A percentile compares a stretch with the other conserved stretches of the same genome.
These are phyloP conservation scores for Ramaria sp. DNA, from an alignment of 768 basidiomycete genomes.

Conservation along the genomic window DNA sequence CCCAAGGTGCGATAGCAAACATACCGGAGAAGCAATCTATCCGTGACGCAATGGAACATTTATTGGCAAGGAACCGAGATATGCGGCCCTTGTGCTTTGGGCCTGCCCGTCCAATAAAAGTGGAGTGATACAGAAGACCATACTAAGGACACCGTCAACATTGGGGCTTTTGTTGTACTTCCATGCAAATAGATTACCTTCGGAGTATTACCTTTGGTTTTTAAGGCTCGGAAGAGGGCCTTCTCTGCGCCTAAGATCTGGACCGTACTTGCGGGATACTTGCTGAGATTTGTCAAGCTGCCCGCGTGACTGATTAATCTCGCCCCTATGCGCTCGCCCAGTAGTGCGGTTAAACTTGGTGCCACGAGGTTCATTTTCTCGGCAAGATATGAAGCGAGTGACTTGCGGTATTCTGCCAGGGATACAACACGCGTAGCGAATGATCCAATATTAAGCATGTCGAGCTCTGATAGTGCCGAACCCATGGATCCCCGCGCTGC, in stretches of 20 bases:
- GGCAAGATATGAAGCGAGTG: slow-evolving; percentile 71
- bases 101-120: slow-evolving; percentile 92
- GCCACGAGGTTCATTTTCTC: slow-evolving; percentile 99
- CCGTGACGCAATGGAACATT: slow-evolving; percentile 92
- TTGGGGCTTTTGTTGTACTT: slow-evolving; percentile 2
- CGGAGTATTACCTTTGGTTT: slow-evolving; percentile 98
- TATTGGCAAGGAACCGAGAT: slow-evolving; percentile 98
- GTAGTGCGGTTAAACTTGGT: slow-evolving; percentile 80
- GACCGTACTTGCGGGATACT: slow-evolving; percentile 96
- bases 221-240: slow-evolving; percentile 91
- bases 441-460: slow-evolving; percentile 89
- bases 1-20: slow-evolving; percentile 12
- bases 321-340: slow-evolving; percentile 89
- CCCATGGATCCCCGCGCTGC: slow-evolving; percentile 94
- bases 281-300: slow-evolving; percentile 91
- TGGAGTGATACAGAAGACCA: slow-evolving; percentile 93
- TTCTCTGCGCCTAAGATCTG: slow-evolving; percentile 98
- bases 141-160: slow-evolving; percentile 41
- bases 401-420: slow-evolving; percentile 89
- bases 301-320: slow-evolving; percentile 93
- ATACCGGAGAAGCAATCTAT: slow-evolving; percentile 90
- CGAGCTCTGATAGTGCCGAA: slow-evolving; percentile 78
- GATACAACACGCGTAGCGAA: slow-evolving; percentile 88
- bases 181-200: slow-evolving; percentile 41
- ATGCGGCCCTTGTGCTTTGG: slow-evolving; percentile 95